phyloP scores from a whole-genome alignment of 1,139 yeast genomes.

The Yueomyces sp. region DNA sequence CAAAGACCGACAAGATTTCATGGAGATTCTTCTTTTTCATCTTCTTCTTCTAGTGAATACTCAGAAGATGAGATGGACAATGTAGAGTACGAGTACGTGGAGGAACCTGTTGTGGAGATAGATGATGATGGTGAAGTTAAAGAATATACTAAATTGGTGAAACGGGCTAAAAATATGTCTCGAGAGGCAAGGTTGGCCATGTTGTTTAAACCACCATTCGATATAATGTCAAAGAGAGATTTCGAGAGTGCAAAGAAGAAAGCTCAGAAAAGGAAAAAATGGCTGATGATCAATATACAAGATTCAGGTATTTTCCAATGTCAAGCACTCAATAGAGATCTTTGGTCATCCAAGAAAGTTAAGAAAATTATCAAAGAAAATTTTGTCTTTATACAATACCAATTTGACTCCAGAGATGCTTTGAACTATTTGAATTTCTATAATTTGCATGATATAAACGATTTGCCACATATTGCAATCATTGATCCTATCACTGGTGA shows the following conservation, averaged over 20 bases:
- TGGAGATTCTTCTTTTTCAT: slow-evolving; percentile 13
- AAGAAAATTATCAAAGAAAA: slow-evolving; percentile 52
- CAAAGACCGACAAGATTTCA: slow-evolving; percentile 28
- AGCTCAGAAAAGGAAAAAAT: slow-evolving; percentile 55
- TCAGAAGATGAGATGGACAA: slow-evolving; percentile 9
- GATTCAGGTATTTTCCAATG: slow-evolving; percentile 76
- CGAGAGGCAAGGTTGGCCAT: slow-evolving; percentile 47
- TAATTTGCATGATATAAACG: slow-evolving; percentile 35
- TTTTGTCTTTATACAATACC: slow-evolving; percentile 76
- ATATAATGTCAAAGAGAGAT: slow-evolving; percentile 54
- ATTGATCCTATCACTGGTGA: slow-evolving; percentile 95
- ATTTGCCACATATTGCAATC: slow-evolving; percentile 80
- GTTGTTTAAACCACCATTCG: slow-evolving; percentile 88
- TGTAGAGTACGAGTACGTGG: slow-evolving; percentile 18
- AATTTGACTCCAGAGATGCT: slow-evolving; percentile 65
- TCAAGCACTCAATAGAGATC: slow-evolving; percentile 82
- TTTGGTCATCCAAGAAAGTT: slow-evolving; percentile 69
- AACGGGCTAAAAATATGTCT: slow-evolving; percentile 14
- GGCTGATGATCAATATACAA: slow-evolving; percentile 84
- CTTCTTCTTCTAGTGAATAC: slow-evolving; percentile 13
- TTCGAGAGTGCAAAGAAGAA: slow-evolving; percentile 59
- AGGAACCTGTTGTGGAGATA: slow-evolving; percentile 22
- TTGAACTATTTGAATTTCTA: slow-evolving; percentile 59
- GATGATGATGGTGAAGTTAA: slow-evolving; percentile 24
- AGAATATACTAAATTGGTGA: slow-evolving; percentile 19